Percentiles rank a stretch among this genome's conserved stretches.
Conservation (phyloP, 257 asterid genomes). For the Nicotiana tabacum region DNA sequence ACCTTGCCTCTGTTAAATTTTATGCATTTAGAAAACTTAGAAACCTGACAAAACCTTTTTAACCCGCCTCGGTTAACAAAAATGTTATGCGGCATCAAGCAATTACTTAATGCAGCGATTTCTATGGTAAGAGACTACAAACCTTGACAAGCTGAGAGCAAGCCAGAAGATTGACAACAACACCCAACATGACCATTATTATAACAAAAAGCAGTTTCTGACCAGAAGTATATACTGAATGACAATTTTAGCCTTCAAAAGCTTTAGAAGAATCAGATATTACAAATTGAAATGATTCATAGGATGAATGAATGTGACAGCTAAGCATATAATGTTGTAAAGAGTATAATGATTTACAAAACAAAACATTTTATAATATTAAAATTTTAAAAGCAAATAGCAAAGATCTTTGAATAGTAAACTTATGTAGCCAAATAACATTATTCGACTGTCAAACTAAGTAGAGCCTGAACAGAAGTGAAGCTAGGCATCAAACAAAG, state of each 20-base stretch:
- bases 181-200: background rate
- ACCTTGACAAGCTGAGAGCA: background rate
- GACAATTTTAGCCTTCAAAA: background rate
- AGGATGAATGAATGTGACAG: background rate
- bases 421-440: background rate
- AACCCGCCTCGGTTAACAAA: background rate
- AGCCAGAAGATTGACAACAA: background rate
- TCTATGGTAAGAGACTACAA: background rate
- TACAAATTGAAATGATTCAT: background rate
- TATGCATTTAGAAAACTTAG: background rate
- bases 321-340: background rate
- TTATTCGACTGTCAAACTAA: background rate
- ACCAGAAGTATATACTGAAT: background rate
- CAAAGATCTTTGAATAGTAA: background rate
- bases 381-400: background rate
- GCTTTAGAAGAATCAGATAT: background rate
- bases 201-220: background rate
- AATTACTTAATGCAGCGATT: background rate
- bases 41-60: background rate
- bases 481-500: background rate
- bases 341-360: background rate
- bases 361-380: background rate
- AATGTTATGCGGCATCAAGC: background rate
- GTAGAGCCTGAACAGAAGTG: background rate
- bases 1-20: background rate